Evolutionary conservation across 2,329 filamentous ascomycete genomes (phyloP), one percentile per base, ranked within the genome.

Genomic region (Phyllosticta paracitricarpa): DNA sequence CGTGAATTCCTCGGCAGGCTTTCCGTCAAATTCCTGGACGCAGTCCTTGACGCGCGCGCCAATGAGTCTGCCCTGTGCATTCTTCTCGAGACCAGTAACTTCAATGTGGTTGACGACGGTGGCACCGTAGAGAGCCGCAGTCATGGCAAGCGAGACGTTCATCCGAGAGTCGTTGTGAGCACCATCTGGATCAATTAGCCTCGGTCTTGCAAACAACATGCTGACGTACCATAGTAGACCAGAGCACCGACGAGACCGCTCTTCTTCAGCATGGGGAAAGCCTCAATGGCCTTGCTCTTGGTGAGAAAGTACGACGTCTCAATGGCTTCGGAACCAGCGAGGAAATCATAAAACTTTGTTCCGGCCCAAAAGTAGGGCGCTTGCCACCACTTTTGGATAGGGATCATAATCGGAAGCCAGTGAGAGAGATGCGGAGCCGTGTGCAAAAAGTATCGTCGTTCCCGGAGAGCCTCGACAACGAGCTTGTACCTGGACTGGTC

Each of bases 151-250:
- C 8, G 89, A 92, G 28, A 94, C 88, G 71, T 95, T 95, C 90
- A 96, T 95, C 57, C 91, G 84, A 22, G 90, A 94, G 74, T 96
- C 91, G 70, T 96, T 96, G 76, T 96, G 91, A 30, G 89, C 89
- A 67, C 91, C 91, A 76, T 96, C 90, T 82, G 62, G 30, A 35
- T 4, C 26, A 25, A 61, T 76, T 65, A 76, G 70, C 59, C 35
- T 33, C 10, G 28, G n/a, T 12, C 30, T 51, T 24, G 9, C n/a
- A 17, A 40, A n/a, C 22, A 56, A 9, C 2, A 33, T 24, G 28
- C n/a, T 26, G 7, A 62, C 69, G 59, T 74, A 83, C 82, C 87
- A 72, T 95, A 95, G 79, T 96, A 96, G 25, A 95, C 90, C 69
- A 95, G 77, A 62, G 90, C 89, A 63, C 91, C 91, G 54, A 91